Evolutionary conservation across 345 rosid genomes (phyloP).

Genomic region (Angophora floribunda): DNA sequence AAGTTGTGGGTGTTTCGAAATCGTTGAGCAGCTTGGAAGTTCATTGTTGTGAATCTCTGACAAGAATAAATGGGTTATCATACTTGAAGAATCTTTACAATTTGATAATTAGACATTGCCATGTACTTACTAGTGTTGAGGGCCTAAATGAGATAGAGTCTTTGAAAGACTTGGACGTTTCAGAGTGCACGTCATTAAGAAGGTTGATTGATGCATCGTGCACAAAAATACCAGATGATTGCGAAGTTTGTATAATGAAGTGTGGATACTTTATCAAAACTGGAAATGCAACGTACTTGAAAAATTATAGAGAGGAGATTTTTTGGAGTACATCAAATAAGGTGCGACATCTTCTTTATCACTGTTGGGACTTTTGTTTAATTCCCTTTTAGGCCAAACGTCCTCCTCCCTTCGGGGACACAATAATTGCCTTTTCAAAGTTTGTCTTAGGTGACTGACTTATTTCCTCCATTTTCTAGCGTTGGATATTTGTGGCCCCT

Average conservation of each 20-base stretch:
- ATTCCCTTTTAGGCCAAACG: no score
- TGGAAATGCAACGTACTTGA: no score
- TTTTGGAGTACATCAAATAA: not conserved
- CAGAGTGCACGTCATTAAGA: not conserved
- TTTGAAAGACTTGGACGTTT: not conserved
- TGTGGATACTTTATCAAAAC: not conserved
- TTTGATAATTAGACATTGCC: accelerated
- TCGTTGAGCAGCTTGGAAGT: accelerated
- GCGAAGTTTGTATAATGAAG: accelerated
- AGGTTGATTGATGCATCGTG: not conserved
- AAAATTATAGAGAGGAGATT: no score
- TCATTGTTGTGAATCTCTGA: accelerated
- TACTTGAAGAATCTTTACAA: not conserved
- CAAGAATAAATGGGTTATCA: not conserved
- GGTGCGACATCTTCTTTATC: not conserved
- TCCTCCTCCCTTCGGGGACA: no score
- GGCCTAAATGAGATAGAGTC: not conserved
- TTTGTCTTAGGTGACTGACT: no score
- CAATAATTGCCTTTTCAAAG: no score
- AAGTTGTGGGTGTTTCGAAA: not conserved
- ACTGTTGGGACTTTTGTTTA: no score
- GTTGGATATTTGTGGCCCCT: no score
- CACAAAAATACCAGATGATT: not conserved
- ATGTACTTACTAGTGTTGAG: not conserved
- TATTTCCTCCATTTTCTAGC: no score